Base-by-base conservation (phyloP, 164 flowering plant species). In the Cinnamomum chago region DNA sequence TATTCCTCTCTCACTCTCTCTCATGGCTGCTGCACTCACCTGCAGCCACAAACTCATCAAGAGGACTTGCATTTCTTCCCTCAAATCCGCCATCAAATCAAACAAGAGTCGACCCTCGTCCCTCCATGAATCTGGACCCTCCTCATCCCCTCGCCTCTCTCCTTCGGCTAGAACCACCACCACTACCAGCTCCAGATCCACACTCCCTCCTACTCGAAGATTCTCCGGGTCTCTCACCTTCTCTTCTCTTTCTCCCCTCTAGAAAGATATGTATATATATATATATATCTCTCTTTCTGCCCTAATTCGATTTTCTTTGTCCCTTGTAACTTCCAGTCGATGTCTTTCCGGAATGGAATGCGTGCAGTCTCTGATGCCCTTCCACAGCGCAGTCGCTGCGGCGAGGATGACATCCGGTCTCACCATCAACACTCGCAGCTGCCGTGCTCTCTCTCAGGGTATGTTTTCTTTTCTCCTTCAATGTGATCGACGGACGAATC, bases 391-490 rank as follows among this genome's bases (percentile, higher is more conserved):
- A 15, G 92, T 93, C 50, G 90, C 98, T 4, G 76, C 72, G 24
- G 88, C 95, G 40, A 85, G 95, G 89, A 70, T 93, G 91, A 89
- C 90, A 23, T 90, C 98, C 50, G 85, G 92, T 80, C 81, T 90
- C 71, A 88, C 90, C 84, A 33, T 85, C 7, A 77, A 88, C 5
- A 86, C 94, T n/a, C 82, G 88, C 82, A 87, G 87, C 73, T 89
- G 93, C 77, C 85, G 90, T 12, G 85, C 95, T 50, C 97, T 91
- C 69, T 91, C 90, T 65, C 98, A 93, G 92, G 97, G 97, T 93
- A 90, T 86, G 10, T 40, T 40, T 40, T 40, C 10, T 35, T 35
- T 35, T 35, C 47, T 35, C 10, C 47, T 35, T 35, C 47, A 35
- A 35, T 35, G 10, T 35, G 47, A 35, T 35, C 47, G 9, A 35